A percentile compares a stretch with the other conserved stretches of the same genome.
Conservation (phyloP, 2,329 filamentous ascomycete species). For the Pseudopyricularia cyperi region DNA sequence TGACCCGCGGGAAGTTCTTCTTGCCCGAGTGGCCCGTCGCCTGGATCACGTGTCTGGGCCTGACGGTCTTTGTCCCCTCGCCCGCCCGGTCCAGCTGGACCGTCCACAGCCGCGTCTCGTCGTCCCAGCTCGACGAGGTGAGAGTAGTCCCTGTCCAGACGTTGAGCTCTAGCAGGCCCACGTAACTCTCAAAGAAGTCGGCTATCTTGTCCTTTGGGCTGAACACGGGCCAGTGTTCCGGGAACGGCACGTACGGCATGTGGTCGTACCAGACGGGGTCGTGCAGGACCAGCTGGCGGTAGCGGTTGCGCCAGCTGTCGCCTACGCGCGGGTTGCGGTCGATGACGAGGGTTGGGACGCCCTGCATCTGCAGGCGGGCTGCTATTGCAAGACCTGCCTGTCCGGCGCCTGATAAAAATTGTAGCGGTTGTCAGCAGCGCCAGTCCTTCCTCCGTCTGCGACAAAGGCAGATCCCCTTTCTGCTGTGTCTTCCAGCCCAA, state of each 20-base stretch:
- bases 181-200: constrained; percentile 56
- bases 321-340: constrained; percentile 45
- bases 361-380: constrained; percentile 46
- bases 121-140: constrained; percentile 33
- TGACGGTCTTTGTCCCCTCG: constrained; percentile 40
- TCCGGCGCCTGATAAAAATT: constrained; percentile 33
- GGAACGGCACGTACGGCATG: constrained; percentile 53
- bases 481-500: background rate
- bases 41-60: constrained; percentile 51
- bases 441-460: background rate
- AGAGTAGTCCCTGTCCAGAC: constrained; percentile 47
- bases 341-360: constrained; percentile 41
- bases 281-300: constrained; percentile 53
- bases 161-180: constrained; percentile 51
- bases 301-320: constrained; percentile 51
- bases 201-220: constrained; percentile 60
- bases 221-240: constrained; percentile 53
- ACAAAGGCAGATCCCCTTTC: background rate
- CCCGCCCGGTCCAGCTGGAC: constrained; percentile 34
- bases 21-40: constrained; percentile 58
- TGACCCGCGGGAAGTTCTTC: constrained; percentile 44
- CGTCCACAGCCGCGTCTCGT: constrained; percentile 37
- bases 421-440: background rate
- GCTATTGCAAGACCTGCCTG: constrained; percentile 46
- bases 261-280: constrained; percentile 51